phyloP scores from a whole-genome alignment of 2,329 filamentous ascomycete species.

The Allantophomopsis cytisporea region DNA sequence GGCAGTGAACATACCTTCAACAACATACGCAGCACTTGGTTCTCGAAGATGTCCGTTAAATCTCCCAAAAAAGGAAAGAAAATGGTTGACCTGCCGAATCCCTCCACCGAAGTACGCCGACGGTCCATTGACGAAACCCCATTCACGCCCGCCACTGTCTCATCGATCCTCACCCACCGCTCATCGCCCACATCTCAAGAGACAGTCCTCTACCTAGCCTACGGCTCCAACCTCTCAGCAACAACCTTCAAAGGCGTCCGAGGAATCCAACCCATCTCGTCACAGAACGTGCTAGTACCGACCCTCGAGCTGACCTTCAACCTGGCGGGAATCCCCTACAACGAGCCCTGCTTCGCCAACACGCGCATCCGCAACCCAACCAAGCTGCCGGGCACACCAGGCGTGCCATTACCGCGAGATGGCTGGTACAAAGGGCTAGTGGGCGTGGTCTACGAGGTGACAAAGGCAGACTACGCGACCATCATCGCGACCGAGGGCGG shows the following conservation, averaged over 20 bases:
- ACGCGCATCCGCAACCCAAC: conserved; percentile 38
- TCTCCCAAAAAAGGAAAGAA: too few species aligned
- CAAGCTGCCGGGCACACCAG: conserved; percentile 22
- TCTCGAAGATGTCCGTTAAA: too few species aligned
- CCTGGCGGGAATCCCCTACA: conserved; percentile 73
- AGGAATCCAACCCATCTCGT: conserved; percentile 68
- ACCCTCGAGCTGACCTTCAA: conserved; percentile 70
- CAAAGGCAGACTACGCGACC: conserved; percentile 62
- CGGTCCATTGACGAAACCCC: too few species aligned
- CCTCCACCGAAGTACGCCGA: too few species aligned
- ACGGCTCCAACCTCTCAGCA: conserved; percentile 78
- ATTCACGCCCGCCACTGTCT: too few species aligned
- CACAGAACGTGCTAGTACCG: conserved; percentile 72
- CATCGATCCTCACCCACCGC: too few species aligned
- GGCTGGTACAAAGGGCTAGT: conserved; percentile 73
- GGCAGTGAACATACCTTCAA: too few species aligned
- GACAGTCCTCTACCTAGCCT: conserved; percentile 71
- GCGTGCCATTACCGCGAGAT: conserved; percentile 22
- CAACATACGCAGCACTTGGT: too few species aligned
- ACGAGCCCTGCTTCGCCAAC: conserved; percentile 88
- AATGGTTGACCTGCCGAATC: too few species aligned
- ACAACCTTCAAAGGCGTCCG: conserved; percentile 68
- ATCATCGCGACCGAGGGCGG: conserved; percentile 90
- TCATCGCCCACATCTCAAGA: neutral
- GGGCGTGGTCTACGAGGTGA: conserved; percentile 93